Evolutionary conservation across 1,139 yeast genomes (phyloP).

Genomic region (Pichia norvegensis): DNA sequence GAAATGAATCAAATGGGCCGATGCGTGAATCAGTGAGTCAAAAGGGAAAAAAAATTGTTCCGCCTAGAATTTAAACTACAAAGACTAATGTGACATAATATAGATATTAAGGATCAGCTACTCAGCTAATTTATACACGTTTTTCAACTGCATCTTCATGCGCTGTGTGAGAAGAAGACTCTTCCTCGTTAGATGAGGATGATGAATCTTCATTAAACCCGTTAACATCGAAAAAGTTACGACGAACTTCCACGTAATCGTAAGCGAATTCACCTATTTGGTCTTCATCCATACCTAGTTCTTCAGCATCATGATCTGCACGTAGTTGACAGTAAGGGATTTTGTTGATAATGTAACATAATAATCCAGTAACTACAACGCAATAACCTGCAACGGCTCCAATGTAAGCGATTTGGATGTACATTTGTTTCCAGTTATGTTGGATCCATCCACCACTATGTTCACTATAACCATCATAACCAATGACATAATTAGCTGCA

Average conservation of each 20-base stretch:
- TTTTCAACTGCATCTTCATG: background rate
- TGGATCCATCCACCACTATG: conserved; percentile 90
- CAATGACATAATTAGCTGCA: conserved; percentile 81
- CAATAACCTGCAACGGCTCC: conserved; percentile 69
- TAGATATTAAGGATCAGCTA: too few species aligned
- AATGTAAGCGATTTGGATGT: conserved; percentile 80
- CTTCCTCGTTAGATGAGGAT: background rate
- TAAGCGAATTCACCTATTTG: conserved; percentile 98
- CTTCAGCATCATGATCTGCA: conserved; percentile 79
- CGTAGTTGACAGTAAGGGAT: conserved; percentile 82
- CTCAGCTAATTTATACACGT: background rate
- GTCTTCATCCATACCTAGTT: conserved; percentile 87
- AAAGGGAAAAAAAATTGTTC: too few species aligned
- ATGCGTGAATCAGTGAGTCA: too few species aligned
- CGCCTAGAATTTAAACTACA: too few species aligned
- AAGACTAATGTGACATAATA: too few species aligned
- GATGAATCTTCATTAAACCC: conserved; percentile 14
- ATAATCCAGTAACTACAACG: conserved; percentile 67
- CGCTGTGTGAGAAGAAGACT: conserved; percentile 1
- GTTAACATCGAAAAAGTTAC: conserved; percentile 70
- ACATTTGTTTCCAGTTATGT: conserved; percentile 85
- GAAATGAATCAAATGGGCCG: too few species aligned
- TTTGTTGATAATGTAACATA: conserved; percentile 65
- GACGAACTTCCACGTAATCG: conserved; percentile 92
- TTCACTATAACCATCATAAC: conserved; percentile 75